Percentiles rank a stretch among this genome's conserved stretches.
Evolutionary conservation across 306 rosid genomes (phyloP).

Genomic region (Pyrus communis): DNA sequence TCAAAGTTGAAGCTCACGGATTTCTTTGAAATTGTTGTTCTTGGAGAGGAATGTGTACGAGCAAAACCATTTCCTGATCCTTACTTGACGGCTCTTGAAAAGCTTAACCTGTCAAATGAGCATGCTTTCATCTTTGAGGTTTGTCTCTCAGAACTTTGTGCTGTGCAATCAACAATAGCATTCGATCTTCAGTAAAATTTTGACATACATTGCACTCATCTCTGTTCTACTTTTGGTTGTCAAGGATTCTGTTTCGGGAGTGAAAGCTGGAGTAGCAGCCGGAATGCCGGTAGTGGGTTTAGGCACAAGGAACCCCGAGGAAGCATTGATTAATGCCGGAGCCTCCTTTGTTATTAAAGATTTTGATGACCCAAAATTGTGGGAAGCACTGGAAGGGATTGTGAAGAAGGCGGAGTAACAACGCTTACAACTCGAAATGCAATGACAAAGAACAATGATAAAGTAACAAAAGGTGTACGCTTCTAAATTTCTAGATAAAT

Average conservation of each 20-base stretch:
- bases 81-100: constrained; percentile 34
- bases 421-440: not conserved
- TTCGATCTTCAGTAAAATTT: not conserved
- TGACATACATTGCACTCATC: not conserved
- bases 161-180: not conserved
- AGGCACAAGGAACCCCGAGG: constrained; percentile 32
- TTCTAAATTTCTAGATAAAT: not conserved
- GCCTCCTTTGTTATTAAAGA: constrained; percentile 26
- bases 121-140: constrained; percentile 38
- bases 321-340: constrained; percentile 17
- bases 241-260: constrained; percentile 35
- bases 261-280: constrained; percentile 38
- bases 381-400: constrained; percentile 19
- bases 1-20: constrained; percentile 24
- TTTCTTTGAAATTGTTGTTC: constrained; percentile 28
- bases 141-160: not conserved
- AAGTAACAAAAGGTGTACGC: not conserved
- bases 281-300: constrained; percentile 41
- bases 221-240: not conserved
- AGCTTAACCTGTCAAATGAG: constrained; percentile 19
- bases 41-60: constrained; percentile 35
- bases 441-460: not conserved
- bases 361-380: constrained; percentile 27
- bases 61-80: constrained; percentile 44
- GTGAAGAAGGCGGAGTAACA: not conserved